phyloP scores from a whole-genome alignment of 2,329 filamentous ascomycete species.

The Penicillium sp. region DNA sequence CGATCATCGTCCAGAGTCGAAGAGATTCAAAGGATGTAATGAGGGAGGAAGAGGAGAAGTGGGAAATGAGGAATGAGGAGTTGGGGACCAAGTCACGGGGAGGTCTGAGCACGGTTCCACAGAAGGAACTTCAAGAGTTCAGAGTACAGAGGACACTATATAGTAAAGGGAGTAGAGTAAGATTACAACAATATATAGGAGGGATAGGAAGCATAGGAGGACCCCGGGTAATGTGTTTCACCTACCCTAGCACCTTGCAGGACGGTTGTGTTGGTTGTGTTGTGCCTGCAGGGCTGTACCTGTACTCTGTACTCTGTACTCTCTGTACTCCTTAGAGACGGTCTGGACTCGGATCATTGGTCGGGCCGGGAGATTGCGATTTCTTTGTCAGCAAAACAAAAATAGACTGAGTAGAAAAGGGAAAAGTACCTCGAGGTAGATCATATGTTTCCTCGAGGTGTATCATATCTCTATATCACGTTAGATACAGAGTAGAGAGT shows the following conservation, averaged over 20 bases:
- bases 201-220: too few relatives aligned
- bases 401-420: too few relatives aligned
- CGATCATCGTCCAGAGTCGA: slow-evolving; percentile 24
- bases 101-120: slow-evolving; percentile 5
- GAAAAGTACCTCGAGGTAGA: too few relatives aligned
- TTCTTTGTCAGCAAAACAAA: background rate
- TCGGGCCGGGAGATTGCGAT: slow-evolving; percentile 14
- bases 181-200: too few relatives aligned
- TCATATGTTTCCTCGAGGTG: too few relatives aligned
- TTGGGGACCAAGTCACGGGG: slow-evolving; percentile 3
- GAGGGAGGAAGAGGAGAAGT: slow-evolving; percentile 1
- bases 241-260: slow-evolving; percentile 2
- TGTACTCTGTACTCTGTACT: too few relatives aligned
- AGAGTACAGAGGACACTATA: too few relatives aligned
- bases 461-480: too few relatives aligned
- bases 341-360: slow-evolving; percentile 15
- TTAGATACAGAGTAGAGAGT: too few relatives aligned
- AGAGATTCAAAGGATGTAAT: slow-evolving; percentile 5
- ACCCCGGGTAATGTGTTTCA: background rate
- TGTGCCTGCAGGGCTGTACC: background rate
- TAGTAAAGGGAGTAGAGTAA: too few relatives aligned
- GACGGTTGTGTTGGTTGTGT: background rate
- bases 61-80: slow-evolving; percentile 8
- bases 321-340: too few relatives aligned
- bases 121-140: background rate